These are phyloP conservation scores for Acer negundo DNA, from an alignment of 345 rosid genomes.

Conservation along the genomic window DNA sequence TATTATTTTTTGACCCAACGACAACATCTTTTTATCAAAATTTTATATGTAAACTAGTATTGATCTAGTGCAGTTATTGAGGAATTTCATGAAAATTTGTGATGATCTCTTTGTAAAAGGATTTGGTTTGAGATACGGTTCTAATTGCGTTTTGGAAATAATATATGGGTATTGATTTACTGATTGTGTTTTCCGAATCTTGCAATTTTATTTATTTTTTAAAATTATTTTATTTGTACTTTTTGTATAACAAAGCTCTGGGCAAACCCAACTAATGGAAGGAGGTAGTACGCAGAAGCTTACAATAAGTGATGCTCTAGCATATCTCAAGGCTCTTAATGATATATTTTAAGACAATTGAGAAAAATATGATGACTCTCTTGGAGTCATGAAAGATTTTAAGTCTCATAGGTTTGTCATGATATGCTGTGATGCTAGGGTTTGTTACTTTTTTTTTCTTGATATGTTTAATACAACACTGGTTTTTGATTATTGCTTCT, in stretches of 20 bases:
- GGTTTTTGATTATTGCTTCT: conserved; percentile 19
- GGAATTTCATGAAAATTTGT: not conserved
- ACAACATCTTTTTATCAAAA: too few species aligned
- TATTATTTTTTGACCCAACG: too few species aligned
- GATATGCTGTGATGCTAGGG: not conserved
- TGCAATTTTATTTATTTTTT: conserved; percentile 2
- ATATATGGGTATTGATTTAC: conserved; percentile 17
- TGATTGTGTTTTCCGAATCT: conserved; percentile 10
- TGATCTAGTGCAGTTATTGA: conserved; percentile 4
- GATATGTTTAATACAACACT: conserved; percentile 12
- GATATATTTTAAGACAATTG: conserved; percentile 81
- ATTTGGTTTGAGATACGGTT: conserved; percentile 11
- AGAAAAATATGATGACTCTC: conserved; percentile 87
- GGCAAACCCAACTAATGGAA: conserved; percentile 57
- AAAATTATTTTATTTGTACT: not conserved
- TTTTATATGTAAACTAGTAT: conserved; percentile 2
- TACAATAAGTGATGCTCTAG: conserved; percentile 88
- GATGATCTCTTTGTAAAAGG: not conserved
- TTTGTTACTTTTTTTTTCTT: not conserved
- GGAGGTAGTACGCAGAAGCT: conserved; percentile 69
- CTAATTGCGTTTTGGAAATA: not conserved
- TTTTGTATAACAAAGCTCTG: conserved; percentile 55
- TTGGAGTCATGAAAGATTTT: conserved; percentile 97
- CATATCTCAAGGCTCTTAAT: conserved; percentile 90
- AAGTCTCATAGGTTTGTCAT: conserved; percentile 82